Evolutionary conservation across 305 asterid genomes (phyloP).

Genomic region (Solanum aculeatissimum): DNA sequence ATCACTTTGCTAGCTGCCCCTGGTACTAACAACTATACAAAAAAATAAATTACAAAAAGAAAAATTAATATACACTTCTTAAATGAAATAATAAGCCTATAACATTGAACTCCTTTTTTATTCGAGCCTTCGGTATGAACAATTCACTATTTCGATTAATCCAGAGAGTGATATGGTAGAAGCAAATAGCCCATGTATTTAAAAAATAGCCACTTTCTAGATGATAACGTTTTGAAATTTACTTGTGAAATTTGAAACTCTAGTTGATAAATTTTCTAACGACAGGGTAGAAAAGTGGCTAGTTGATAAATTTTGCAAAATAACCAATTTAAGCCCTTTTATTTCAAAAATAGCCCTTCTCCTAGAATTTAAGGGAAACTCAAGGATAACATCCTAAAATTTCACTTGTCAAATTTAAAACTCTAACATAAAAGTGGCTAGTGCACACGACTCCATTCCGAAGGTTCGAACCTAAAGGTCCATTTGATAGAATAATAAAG

Average conservation of each 20-base stretch:
- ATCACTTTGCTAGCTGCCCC: constrained; percentile 27
- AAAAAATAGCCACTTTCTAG: neutral
- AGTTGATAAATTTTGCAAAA: neutral
- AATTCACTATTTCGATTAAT: neutral
- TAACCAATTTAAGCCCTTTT: neutral
- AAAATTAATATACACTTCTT: neutral
- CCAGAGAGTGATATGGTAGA: neutral
- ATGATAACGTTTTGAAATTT: neutral
- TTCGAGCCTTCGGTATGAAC: neutral
- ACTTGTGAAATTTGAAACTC: neutral
- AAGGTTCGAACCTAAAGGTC: neutral
- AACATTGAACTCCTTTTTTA: neutral
- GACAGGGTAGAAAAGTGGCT: neutral
- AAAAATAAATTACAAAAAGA: no score
- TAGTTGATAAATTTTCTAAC: neutral
- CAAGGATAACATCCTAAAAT: neutral
- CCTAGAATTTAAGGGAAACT: neutral
- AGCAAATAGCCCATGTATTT: neutral
- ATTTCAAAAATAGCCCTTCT: neutral
- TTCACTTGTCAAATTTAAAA: neutral
- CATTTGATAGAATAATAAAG: neutral
- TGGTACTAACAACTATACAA: constrained; percentile 20
- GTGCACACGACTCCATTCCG: neutral
- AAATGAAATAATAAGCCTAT: neutral
- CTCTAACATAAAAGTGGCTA: neutral